These are phyloP conservation scores for Pyrus pyrifolia DNA, from an alignment of 306 rosid genomes.

Conservation along the genomic window DNA sequence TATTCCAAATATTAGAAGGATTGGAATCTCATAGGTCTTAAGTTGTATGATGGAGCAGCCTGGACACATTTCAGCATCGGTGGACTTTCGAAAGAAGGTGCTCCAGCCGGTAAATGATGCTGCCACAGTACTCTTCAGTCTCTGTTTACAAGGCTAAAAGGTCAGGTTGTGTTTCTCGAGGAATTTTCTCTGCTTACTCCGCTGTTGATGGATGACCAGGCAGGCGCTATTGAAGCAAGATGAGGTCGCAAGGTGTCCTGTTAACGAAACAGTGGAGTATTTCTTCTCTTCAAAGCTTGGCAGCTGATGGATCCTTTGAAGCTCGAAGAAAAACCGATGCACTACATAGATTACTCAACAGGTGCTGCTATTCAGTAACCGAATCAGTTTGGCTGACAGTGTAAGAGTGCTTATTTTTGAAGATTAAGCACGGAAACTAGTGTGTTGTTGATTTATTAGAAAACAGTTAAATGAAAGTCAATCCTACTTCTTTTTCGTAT, in stretches of 20 bases:
- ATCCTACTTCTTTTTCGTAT: not conserved
- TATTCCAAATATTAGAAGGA: not conserved
- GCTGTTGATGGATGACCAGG: slow-evolving; percentile 71
- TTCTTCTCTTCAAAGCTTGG: slow-evolving; percentile 77
- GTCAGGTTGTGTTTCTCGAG: slow-evolving; percentile 42
- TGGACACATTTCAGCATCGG: slow-evolving; percentile 51
- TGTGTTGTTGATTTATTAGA: slow-evolving; percentile 10
- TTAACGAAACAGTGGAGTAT: slow-evolving; percentile 71
- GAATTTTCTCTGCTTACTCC: slow-evolving; percentile 53
- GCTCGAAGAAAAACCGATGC: slow-evolving; percentile 81
- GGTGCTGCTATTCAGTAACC: slow-evolving; percentile 65
- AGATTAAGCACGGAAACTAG: slow-evolving; percentile 22
- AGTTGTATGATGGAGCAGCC: not conserved
- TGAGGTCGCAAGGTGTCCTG: slow-evolving; percentile 50
- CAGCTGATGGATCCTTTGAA: slow-evolving; percentile 64
- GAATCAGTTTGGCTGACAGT: slow-evolving; percentile 29
- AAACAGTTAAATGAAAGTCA: not conserved
- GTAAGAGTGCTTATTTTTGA: slow-evolving; percentile 27
- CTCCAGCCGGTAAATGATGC: slow-evolving; percentile 73
- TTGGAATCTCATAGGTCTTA: too few relatives aligned
- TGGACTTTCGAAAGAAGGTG: slow-evolving; percentile 66
- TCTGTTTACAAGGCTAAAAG: slow-evolving; percentile 73
- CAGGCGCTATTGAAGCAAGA: slow-evolving; percentile 72
- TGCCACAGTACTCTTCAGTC: slow-evolving; percentile 61
- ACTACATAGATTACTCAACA: slow-evolving; percentile 61